These are phyloP conservation scores for Magnusiomyces magnusii DNA, from an alignment of 1,139 yeast species.

Conservation along the genomic window DNA sequence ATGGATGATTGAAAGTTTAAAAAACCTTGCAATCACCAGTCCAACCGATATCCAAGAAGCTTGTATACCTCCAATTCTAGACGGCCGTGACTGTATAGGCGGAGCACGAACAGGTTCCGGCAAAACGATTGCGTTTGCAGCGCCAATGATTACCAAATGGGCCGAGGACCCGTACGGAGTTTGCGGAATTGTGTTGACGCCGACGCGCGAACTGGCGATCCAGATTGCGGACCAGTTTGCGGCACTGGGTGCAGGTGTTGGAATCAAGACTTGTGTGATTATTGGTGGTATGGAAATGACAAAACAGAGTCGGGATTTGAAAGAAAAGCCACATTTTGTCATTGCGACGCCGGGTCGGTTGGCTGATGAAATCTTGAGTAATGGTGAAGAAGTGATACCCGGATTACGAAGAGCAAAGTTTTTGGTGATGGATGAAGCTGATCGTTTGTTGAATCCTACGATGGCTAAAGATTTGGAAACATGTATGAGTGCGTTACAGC, in stretches of 20 bases:
- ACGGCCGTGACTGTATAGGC: slow-evolving; percentile 89
- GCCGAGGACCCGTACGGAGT: slow-evolving; percentile 92
- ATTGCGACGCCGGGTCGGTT: slow-evolving; percentile 97
- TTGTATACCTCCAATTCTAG: slow-evolving; percentile 79
- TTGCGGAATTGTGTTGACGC: slow-evolving; percentile 82
- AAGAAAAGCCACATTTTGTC: slow-evolving; percentile 83
- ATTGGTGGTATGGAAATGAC: slow-evolving; percentile 96
- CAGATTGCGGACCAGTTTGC: slow-evolving; percentile 96
- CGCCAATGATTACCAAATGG: slow-evolving; percentile 93
- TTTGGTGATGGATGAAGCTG: slow-evolving; percentile 94
- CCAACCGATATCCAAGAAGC: slow-evolving; percentile 87
- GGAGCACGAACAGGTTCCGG: slow-evolving; percentile 99
- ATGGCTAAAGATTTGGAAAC: slow-evolving; percentile 67
- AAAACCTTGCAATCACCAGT: slow-evolving; percentile 68
- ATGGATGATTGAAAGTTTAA: slow-evolving; percentile 79
- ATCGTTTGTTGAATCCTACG: slow-evolving; percentile 74
- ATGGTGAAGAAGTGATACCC: slow-evolving; percentile 81
- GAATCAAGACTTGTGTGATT: slow-evolving; percentile 67
- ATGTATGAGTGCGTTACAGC: slow-evolving; percentile 67
- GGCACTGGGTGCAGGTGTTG: slow-evolving; percentile 86
- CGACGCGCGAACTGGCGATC: slow-evolving; percentile 90
- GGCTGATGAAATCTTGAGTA: slow-evolving; percentile 83
- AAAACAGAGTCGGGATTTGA: slow-evolving; percentile 73
- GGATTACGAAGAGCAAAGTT: slow-evolving; percentile 73
- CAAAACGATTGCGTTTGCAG: slow-evolving; percentile 95